These are phyloP conservation scores for Sclerotinia glacialis DNA, from an alignment of 2,329 filamentous ascomycete genomes.

Conservation along the genomic window DNA sequence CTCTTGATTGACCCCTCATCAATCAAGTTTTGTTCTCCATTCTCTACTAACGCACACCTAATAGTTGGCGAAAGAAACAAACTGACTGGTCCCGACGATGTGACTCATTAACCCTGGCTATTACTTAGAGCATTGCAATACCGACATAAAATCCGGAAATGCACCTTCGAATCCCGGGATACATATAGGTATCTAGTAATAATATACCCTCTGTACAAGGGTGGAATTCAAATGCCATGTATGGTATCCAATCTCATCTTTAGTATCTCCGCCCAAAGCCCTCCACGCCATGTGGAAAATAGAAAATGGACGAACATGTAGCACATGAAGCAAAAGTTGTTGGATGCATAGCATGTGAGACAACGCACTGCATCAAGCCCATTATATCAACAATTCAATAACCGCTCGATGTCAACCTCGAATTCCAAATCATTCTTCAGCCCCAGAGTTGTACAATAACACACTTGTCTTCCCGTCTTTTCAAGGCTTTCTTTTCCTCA, in stretches of 20 bases:
- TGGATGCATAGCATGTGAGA: background rate
- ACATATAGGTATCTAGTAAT: background rate
- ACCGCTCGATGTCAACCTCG: background rate
- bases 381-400: background rate
- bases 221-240: background rate
- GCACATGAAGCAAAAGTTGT: background rate
- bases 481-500: background rate
- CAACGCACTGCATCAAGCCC: background rate
- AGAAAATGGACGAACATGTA: background rate
- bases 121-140: background rate
- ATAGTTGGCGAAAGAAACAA: constrained; percentile 38
- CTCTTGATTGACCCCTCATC: background rate
- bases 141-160: background rate
- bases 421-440: background rate
- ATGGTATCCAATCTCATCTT: background rate
- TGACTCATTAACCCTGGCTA: constrained; percentile 1
- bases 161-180: background rate
- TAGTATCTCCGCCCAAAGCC: background rate
- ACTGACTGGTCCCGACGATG: constrained; percentile 26
- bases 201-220: background rate
- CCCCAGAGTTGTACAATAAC: background rate
- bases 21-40: background rate
- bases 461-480: background rate
- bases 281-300: background rate
- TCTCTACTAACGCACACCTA: background rate